These are phyloP conservation scores for Periconia macrospinosa DNA, from an alignment of 2,329 filamentous ascomycete genomes.

Conservation along the genomic window DNA sequence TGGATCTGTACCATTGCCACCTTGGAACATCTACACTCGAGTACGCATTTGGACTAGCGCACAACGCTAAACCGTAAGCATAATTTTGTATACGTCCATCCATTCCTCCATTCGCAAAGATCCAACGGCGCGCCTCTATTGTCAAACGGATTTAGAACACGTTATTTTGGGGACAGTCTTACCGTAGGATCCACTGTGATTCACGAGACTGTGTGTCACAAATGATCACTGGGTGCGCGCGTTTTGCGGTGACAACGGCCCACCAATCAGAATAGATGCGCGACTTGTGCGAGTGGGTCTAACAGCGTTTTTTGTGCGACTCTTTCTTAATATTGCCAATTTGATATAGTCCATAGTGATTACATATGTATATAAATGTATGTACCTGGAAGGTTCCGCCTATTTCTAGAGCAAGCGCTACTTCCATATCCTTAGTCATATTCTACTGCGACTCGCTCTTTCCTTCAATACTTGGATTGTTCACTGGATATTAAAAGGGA, in stretches of 20 bases:
- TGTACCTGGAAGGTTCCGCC: not conserved
- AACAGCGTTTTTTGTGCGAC: slow-evolving; percentile 18
- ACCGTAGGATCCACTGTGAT: not conserved
- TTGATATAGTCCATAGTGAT: not conserved
- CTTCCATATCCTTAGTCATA: not conserved
- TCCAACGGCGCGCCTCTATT: too few relatives aligned
- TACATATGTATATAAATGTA: too few relatives aligned
- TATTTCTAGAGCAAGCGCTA: not conserved
- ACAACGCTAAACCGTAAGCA: not conserved
- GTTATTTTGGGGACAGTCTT: not conserved
- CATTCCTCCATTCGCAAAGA: not conserved
- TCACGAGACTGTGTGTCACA: not conserved
- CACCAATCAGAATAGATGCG: slow-evolving; percentile 9
- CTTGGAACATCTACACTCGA: not conserved
- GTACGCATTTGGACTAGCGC: not conserved
- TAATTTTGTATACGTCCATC: not conserved
- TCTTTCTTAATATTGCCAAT: slow-evolving; percentile 8
- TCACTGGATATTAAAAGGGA: not conserved
- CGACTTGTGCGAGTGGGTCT: slow-evolving; percentile 25
- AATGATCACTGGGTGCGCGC: slow-evolving; percentile 4
- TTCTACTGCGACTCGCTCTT: not conserved
- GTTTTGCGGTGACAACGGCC: slow-evolving; percentile 15
- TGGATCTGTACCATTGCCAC: not conserved
- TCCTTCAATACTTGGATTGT: not conserved
- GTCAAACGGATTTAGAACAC: not conserved